phyloP scores from a whole-genome alignment of 768 basidiomycete species.

The Panus rudis region DNA sequence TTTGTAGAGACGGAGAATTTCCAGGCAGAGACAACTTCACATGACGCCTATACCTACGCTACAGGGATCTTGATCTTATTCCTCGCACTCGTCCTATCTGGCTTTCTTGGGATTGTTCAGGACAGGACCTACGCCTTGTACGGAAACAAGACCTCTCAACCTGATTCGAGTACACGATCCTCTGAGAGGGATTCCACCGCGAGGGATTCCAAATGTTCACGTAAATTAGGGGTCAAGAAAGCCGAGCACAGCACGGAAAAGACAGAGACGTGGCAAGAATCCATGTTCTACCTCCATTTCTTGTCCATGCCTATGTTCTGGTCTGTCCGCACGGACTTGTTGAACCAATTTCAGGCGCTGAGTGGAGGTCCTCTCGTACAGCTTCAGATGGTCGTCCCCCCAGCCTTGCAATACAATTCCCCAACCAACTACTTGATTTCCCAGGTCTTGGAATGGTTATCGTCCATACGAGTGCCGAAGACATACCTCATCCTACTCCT shows the following conservation, averaged over 20 bases:
- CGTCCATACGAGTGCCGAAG: conserved; percentile 41
- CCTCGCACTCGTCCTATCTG: conserved; percentile 72
- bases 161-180: conserved; percentile 2
- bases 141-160: conserved; percentile 15
- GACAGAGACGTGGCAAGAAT: conserved; percentile 69
- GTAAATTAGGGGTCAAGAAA: too few species aligned
- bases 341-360: conserved; percentile 36
- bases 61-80: conserved; percentile 70
- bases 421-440: conserved; percentile 10
- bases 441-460: too few species aligned
- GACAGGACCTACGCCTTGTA: conserved; percentile 67
- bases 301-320: conserved; percentile 74
- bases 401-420: background rate
- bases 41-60: conserved; percentile 41
- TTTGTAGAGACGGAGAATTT: conserved; percentile 5
- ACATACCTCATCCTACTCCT: conserved; percentile 57
- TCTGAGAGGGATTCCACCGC: conserved; percentile 4
- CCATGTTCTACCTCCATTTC: conserved; percentile 87
- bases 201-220: conserved; percentile 1
- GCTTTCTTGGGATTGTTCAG: conserved; percentile 77
- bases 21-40: conserved; percentile 4
- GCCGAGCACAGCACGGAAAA: background rate
- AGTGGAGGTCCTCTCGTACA: conserved; percentile 31
- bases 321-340: conserved; percentile 48
- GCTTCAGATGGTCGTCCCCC: conserved; percentile 9